Evolutionary conservation across 768 basidiomycete species (phyloP).

Genomic region (Tephrocybe sp.): DNA sequence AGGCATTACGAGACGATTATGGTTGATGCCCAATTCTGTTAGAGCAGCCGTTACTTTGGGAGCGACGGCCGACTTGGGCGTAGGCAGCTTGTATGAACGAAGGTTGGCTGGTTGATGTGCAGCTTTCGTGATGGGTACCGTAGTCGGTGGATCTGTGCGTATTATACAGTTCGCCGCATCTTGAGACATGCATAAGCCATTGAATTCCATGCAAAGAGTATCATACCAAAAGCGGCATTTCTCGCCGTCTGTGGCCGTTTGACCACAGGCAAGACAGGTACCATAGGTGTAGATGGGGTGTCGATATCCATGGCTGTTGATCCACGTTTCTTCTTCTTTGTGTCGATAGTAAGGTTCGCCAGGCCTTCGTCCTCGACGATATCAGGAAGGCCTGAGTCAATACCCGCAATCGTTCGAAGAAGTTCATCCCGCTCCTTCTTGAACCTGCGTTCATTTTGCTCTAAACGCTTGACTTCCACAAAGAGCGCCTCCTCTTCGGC

Average conservation of each 20-base stretch:
- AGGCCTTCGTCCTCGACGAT: slow-evolving; percentile 67
- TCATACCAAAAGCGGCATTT: slow-evolving; percentile 59
- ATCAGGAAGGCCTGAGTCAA: slow-evolving; percentile 84
- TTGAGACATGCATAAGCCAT: slow-evolving; percentile 27
- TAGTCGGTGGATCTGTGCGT: slow-evolving; percentile 57
- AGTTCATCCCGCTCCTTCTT: slow-evolving; percentile 88
- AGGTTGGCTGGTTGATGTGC: slow-evolving; percentile 80
- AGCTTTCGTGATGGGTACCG: slow-evolving; percentile 65
- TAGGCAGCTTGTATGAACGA: slow-evolving; percentile 84
- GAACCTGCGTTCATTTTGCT: slow-evolving; percentile 88
- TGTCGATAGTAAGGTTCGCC: slow-evolving; percentile 44
- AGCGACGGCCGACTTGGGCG: slow-evolving; percentile 71
- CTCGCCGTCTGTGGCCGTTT: slow-evolving; percentile 51
- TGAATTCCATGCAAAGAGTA: not conserved
- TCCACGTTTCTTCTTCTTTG: slow-evolving; percentile 63
- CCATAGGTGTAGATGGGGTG: slow-evolving; percentile 47
- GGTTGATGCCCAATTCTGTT: slow-evolving; percentile 71
- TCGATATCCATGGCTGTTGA: slow-evolving; percentile 39
- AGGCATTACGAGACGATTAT: slow-evolving; percentile 89
- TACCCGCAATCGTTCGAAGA: slow-evolving; percentile 77
- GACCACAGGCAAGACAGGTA: slow-evolving; percentile 31
- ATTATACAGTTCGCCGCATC: slow-evolving; percentile 74
- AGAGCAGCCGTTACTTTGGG: slow-evolving; percentile 79
- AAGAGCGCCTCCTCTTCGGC: slow-evolving; percentile 95
- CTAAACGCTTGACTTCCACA: slow-evolving; percentile 91